Conservation (phyloP, 1,139 yeast genomes). For the Candida tropicalis region DNA sequence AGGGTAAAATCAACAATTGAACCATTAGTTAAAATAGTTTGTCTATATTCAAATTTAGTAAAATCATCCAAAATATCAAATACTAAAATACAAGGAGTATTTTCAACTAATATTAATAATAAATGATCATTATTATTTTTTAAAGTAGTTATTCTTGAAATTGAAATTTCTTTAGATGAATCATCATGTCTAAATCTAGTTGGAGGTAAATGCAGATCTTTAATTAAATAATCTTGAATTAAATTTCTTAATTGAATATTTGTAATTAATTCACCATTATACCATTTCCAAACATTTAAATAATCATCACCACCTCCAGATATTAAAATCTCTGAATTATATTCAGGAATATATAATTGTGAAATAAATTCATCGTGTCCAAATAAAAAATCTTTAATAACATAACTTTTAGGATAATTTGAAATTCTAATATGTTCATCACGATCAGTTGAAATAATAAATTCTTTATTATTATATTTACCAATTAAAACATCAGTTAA, state of each 20-base stretch:
- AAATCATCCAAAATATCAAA: constrained; percentile 30
- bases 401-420: constrained; percentile 73
- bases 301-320: constrained; percentile 92
- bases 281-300: constrained; percentile 83
- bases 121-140: constrained; percentile 24
- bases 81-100: constrained; percentile 54
- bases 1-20: constrained; percentile 32
- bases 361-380: constrained; percentile 88
- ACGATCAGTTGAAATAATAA: constrained; percentile 81
- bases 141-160: constrained; percentile 46
- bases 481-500: constrained; percentile 67
- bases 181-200: constrained; percentile 60
- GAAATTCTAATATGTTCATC: constrained; percentile 96
- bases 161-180: constrained; percentile 52
- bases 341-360: constrained; percentile 53
- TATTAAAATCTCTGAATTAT: constrained; percentile 51
- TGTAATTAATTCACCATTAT: constrained; percentile 44
- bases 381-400: constrained; percentile 80
- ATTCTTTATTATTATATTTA: constrained; percentile 50
- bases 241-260: constrained; percentile 52
- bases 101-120: constrained; percentile 54
- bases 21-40: constrained; percentile 26
- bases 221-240: constrained; percentile 50
- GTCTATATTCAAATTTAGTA: constrained; percentile 23
- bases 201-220: constrained; percentile 66